Base-by-base conservation (phyloP, 2,329 filamentous ascomycete genomes). In the Emmonsiellopsis sp. region DNA sequence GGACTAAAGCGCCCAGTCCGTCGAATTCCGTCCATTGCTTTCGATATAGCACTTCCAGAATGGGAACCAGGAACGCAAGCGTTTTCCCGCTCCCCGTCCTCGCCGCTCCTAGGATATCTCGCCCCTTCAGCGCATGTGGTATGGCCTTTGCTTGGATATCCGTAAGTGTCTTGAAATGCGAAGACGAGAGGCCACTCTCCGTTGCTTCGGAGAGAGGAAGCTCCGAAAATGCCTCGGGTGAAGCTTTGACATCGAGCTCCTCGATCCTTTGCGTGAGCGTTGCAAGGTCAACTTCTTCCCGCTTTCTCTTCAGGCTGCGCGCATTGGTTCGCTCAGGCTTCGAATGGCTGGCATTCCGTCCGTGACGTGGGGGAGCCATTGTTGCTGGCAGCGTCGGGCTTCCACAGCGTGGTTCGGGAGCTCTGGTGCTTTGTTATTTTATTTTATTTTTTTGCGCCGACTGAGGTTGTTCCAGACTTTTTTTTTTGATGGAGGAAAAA, bases 31-130 rank as follows among this genome's bases (percentile, higher is more conserved):
- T 87, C 85, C 91, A 96, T 78, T 85, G 87, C 53, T 84, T 82
- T 50, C 90, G 84, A 69, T 95, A 93, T 2, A 98, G 79, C 63
- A 92, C 94, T 71, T 98, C 93, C 49, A 98, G 80, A 0, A 97
- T 85, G 1, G 93, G 93, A 2, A 97, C 76, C 6, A 98, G 74
- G 68, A 98, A 98, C 0, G 93, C 88, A 27, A 98, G 77, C 0
- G 92, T 97, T 76, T 97, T 97, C 65, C 92, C 92, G 66, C 88
- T 94, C 50, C 92, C 92, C 0, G 92, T 97, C 72, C 95, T 96
- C 42, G 93, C 93, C 5, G 93, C 93, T 42, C 91, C 93, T 42
- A 98, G 83, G 42, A 98, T 87, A 68, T 98, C 93, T 55, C 77
- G 76, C 54, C 88, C 88, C 69, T 94, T 87, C 58, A 98, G 79